Conservation (phyloP, 441 rosid species). For the Daphne laureola region DNA sequence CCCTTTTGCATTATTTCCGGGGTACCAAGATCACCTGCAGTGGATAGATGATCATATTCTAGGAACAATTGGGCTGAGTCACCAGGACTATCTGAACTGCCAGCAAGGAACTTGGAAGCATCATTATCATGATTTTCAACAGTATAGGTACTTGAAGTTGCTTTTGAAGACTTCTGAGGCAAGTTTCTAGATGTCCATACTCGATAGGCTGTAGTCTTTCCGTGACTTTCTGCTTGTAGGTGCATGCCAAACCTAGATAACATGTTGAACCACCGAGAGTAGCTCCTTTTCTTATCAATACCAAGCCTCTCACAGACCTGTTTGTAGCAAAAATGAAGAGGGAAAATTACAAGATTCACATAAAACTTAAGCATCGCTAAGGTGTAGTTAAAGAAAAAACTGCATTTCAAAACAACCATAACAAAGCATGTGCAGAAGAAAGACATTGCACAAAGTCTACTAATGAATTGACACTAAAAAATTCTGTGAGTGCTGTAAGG, state of each 20-base stretch:
- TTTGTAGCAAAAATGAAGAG: conserved; percentile 16
- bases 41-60: conserved; percentile 30
- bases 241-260: conserved; percentile 70
- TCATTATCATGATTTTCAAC: conserved; percentile 23
- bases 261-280: conserved; percentile 61
- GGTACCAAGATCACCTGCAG: conserved; percentile 30
- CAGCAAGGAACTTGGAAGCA: conserved; percentile 20
- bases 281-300: conserved; percentile 72
- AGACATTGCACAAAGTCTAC: too few species aligned
- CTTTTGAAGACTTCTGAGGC: conserved; percentile 34
- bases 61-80: conserved; percentile 25
- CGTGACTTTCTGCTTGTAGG: conserved; percentile 60
- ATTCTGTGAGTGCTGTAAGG: too few species aligned
- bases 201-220: conserved; percentile 58
- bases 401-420: neutral
- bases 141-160: conserved; percentile 31
- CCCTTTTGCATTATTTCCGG: conserved; percentile 30
- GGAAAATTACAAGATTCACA: conserved; percentile 5
- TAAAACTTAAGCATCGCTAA: conserved; percentile 3
- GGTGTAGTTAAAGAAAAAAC: conserved; percentile 6
- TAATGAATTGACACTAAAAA: too few species aligned
- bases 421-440: too few species aligned
- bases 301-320: conserved; percentile 86
- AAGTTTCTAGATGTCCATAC: conserved; percentile 68
- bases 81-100: conserved; percentile 26